Evolutionary conservation across 805 yeast species (phyloP).

Genomic region (Kluyveromyces dobzhanskii): DNA sequence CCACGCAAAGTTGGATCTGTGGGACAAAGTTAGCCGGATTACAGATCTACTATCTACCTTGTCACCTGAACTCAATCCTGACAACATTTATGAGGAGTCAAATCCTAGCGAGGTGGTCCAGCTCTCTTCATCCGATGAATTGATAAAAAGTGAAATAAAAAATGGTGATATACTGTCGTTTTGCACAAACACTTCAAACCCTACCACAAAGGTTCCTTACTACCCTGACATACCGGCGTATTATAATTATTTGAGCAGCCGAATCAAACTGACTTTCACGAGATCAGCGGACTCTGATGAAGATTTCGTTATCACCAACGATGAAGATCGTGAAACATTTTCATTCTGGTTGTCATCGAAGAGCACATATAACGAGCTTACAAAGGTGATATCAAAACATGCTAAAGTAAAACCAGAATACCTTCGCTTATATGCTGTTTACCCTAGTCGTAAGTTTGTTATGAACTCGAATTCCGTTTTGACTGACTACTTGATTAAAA

Average conservation of each 20-base stretch:
- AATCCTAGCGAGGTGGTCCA: constrained; percentile 32
- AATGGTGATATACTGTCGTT: constrained; percentile 58
- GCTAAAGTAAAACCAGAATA: constrained; percentile 49
- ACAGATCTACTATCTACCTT: constrained; percentile 34
- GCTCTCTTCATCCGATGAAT: constrained; percentile 24
- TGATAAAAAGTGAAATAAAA: constrained; percentile 49
- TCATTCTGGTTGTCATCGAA: constrained; percentile 64
- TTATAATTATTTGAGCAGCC: constrained; percentile 47
- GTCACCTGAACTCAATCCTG: constrained; percentile 31
- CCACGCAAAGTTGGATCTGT: constrained; percentile 44
- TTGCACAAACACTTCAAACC: constrained; percentile 11
- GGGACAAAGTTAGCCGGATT: constrained; percentile 36
- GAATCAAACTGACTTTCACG: constrained; percentile 49
- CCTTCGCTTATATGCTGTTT: constrained; percentile 58
- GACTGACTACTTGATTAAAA: constrained; percentile 31
- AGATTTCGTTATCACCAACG: constrained; percentile 20
- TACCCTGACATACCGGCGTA: constrained; percentile 36
- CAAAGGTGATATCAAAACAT: constrained; percentile 48
- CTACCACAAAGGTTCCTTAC: constrained; percentile 23
- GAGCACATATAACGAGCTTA: constrained; percentile 51
- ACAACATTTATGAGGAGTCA: constrained; percentile 52
- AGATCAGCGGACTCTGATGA: constrained; percentile 18
- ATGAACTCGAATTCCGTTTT: constrained; percentile 29
- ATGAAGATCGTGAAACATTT: constrained; percentile 23
- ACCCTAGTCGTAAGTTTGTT: constrained; percentile 50